These are phyloP conservation scores for Aspergillus coremiiformis DNA, from an alignment of 495 filamentous ascomycete genomes.

Conservation along the genomic window DNA sequence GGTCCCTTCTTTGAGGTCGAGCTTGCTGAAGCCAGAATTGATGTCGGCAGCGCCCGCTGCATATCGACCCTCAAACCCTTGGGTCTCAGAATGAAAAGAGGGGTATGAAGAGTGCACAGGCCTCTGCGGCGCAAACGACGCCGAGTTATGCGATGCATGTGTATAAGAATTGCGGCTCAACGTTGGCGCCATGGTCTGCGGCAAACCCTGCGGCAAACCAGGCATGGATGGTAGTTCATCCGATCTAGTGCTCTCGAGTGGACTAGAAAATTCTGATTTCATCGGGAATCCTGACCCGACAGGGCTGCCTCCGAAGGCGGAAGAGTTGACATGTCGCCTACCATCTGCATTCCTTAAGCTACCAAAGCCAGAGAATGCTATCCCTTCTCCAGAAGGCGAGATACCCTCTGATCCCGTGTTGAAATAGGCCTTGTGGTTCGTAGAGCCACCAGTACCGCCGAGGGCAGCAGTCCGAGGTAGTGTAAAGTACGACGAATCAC, in stretches of 20 bases:
- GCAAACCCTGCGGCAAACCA: slow-evolving; percentile 21
- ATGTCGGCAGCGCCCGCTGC: slow-evolving; percentile 28
- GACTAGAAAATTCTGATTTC: slow-evolving; percentile 23
- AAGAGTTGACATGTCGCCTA: slow-evolving; percentile 26
- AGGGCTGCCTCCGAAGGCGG: slow-evolving; percentile 26
- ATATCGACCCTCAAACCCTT: slow-evolving; percentile 29
- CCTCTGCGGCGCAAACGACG: slow-evolving; percentile 28
- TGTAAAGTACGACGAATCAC: slow-evolving; percentile 38
- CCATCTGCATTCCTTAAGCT: slow-evolving; percentile 26
- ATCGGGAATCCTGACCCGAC: slow-evolving; percentile 24
- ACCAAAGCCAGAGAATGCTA: slow-evolving; percentile 24
- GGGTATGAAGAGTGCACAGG: slow-evolving; percentile 30
- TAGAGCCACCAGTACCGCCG: slow-evolving; percentile 13
- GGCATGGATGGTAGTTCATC: slow-evolving; percentile 28
- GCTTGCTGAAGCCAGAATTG: slow-evolving; percentile 23
- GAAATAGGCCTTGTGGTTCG: slow-evolving; percentile 29
- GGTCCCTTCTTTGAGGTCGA: slow-evolving; percentile 30
- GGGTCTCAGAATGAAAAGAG: slow-evolving; percentile 37
- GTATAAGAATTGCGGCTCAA: slow-evolving; percentile 25
- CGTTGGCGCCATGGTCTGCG: slow-evolving; percentile 25
- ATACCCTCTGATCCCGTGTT: slow-evolving; percentile 26
- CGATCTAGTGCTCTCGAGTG: slow-evolving; percentile 23
- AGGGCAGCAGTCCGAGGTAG: slow-evolving; percentile 29
- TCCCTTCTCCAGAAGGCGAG: slow-evolving; percentile 30
- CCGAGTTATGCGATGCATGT: slow-evolving; percentile 36